These are phyloP conservation scores for Boletellus dicymbophilus DNA, from an alignment of 1,284 basidiomycete genomes.

Conservation along the genomic window DNA sequence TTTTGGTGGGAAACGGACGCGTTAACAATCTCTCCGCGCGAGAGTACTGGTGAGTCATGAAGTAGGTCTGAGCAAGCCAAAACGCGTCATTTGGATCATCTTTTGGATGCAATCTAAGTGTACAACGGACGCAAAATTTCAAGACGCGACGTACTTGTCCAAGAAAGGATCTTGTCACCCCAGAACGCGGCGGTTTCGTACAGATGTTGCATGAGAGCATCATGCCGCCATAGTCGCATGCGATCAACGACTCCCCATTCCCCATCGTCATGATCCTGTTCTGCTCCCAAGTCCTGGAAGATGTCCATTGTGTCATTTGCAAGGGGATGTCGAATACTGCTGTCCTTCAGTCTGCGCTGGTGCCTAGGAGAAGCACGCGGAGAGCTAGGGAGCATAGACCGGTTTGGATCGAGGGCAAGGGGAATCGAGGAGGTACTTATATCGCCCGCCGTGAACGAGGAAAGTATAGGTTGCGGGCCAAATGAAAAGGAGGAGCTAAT, in stretches of 20 bases:
- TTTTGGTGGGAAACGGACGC: slow-evolving; percentile 67
- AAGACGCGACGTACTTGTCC: slow-evolving; percentile 78
- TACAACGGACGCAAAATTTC: background rate
- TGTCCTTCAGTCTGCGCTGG: slow-evolving; percentile 50
- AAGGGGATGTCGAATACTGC: slow-evolving; percentile 61
- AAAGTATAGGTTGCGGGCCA: slow-evolving; percentile 70
- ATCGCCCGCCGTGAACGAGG: slow-evolving; percentile 64
- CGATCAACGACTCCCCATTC: slow-evolving; percentile 89
- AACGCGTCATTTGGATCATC: slow-evolving; percentile 97
- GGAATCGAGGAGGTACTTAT: slow-evolving; percentile 55
- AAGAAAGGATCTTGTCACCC: slow-evolving; percentile 95
- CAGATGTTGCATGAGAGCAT: slow-evolving; percentile 96
- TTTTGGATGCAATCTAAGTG: slow-evolving; percentile 34
- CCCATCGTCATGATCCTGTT: slow-evolving; percentile 54
- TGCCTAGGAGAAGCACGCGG: slow-evolving; percentile 64
- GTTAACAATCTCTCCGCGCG: slow-evolving; percentile 92
- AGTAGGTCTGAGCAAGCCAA: slow-evolving; percentile 98
- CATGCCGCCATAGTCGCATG: slow-evolving; percentile 97
- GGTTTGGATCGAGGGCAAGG: slow-evolving; percentile 70
- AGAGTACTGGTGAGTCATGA: slow-evolving; percentile 93
- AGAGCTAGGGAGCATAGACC: slow-evolving; percentile 70
- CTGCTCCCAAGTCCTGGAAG: slow-evolving; percentile 64
- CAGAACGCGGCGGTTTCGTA: slow-evolving; percentile 98
- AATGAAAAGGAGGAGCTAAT: slow-evolving; percentile 83
- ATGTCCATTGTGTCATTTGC: slow-evolving; percentile 78